Percentiles rank a stretch among this genome's conserved stretches.
These are phyloP conservation scores for Nannochloropsis salina DNA, from an alignment of 108 stramenopile species.

Conservation along the genomic window DNA sequence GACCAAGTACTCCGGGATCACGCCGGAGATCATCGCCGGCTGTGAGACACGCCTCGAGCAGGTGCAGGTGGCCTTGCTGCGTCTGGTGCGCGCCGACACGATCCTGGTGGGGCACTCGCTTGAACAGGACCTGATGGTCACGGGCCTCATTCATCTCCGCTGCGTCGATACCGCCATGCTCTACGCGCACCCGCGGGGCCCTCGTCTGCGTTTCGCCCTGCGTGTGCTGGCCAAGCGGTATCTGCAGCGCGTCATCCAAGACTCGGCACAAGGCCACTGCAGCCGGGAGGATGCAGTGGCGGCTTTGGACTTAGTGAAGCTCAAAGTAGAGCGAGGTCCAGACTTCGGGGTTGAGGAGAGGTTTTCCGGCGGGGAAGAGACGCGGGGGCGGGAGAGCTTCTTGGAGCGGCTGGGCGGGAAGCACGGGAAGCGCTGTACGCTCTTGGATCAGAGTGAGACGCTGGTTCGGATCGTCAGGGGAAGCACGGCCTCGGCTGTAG, in stretches of 20 bases:
- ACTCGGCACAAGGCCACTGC: conserved; percentile 42
- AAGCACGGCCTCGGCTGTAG: background rate
- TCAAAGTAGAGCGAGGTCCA: conserved; percentile 44
- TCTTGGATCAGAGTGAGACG: background rate
- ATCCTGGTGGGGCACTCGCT: conserved; percentile 51
- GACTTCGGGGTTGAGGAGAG: conserved; percentile 41
- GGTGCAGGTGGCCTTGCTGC: conserved; percentile 49
- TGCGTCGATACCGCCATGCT: conserved; percentile 48
- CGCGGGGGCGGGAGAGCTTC: background rate
- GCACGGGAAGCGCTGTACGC: background rate
- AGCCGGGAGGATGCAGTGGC: conserved; percentile 47
- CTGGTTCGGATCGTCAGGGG: background rate
- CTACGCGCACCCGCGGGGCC: conserved; percentile 47
- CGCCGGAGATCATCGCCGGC: conserved; percentile 31
- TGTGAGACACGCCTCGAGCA: conserved; percentile 42
- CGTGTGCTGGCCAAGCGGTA: conserved; percentile 38
- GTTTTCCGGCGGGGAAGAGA: background rate
- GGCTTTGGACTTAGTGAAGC: conserved; percentile 48
- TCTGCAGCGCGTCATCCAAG: conserved; percentile 47
- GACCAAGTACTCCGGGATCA: conserved; percentile 47
- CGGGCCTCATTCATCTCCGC: conserved; percentile 37
- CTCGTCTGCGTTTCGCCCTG: conserved; percentile 35
- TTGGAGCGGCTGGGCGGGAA: background rate
- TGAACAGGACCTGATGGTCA: conserved; percentile 48
- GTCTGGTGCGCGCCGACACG: conserved; percentile 27